phyloP scores from a whole-genome alignment of 306 rosid genomes.

The Crataegus laevigata region DNA sequence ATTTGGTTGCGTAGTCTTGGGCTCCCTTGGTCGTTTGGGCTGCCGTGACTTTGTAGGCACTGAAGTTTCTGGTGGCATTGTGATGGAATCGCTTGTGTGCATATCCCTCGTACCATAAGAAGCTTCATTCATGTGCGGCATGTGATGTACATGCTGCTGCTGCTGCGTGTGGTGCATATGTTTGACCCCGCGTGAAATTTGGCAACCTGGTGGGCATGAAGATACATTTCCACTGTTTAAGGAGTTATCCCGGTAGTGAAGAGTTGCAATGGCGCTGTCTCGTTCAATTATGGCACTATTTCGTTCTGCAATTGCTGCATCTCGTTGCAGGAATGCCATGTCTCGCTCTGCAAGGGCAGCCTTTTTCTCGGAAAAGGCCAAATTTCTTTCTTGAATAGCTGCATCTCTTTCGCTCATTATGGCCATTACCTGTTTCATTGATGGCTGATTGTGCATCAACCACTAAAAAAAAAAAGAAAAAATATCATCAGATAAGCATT shows the following conservation, averaged over 20 bases:
- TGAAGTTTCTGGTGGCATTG: slow-evolving; percentile 40
- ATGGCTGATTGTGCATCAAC: slow-evolving; percentile 93
- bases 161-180: slow-evolving; percentile 87
- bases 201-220: slow-evolving; percentile 95
- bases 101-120: slow-evolving; percentile 57
- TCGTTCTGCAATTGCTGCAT: slow-evolving; percentile 81
- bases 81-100: slow-evolving; percentile 52
- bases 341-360: slow-evolving; percentile 88
- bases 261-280: slow-evolving; percentile 82
- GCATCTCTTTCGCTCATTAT: slow-evolving; percentile 94
- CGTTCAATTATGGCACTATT: slow-evolving; percentile 73
- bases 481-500: neutral
- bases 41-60: slow-evolving; percentile 53
- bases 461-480: slow-evolving; percentile 34
- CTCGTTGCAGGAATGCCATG: slow-evolving; percentile 82
- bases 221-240: slow-evolving; percentile 43
- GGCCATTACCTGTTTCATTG: slow-evolving; percentile 95
- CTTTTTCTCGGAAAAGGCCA: slow-evolving; percentile 91
- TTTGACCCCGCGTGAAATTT: slow-evolving; percentile 92
- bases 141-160: slow-evolving; percentile 59
- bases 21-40: slow-evolving; percentile 65
- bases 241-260: slow-evolving; percentile 73
- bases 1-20: slow-evolving; percentile 51
- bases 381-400: slow-evolving; percentile 78
- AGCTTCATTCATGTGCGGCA: slow-evolving; percentile 56